Percentiles rank a stretch among this genome's conserved stretches.
phyloP scores from a whole-genome alignment of 2,329 filamentous ascomycete species.

The Aspergillus flavus region DNA sequence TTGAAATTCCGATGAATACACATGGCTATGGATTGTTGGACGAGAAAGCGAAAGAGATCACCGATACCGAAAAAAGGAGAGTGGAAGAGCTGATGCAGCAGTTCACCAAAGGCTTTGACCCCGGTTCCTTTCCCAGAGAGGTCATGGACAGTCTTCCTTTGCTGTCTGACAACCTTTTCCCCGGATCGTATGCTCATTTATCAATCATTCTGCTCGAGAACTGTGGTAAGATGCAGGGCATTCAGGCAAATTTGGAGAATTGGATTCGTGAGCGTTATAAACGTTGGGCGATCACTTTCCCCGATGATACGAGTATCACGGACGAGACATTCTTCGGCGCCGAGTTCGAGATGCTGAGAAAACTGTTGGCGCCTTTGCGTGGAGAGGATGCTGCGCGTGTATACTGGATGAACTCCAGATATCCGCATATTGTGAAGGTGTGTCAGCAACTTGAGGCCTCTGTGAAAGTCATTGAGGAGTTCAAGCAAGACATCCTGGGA shows the following conservation, averaged over 20 bases:
- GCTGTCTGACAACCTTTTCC: constrained; percentile 15
- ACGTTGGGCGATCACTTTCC: neutral
- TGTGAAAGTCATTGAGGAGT: constrained; percentile 23
- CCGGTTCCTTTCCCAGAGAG: constrained; percentile 17
- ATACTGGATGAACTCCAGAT: constrained; percentile 23
- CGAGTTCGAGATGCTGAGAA: constrained; percentile 28
- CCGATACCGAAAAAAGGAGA: constrained; percentile 14
- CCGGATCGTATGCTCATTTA: constrained; percentile 29
- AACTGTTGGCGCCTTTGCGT: constrained; percentile 25
- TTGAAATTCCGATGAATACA: constrained; percentile 17
- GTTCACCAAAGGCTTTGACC: constrained; percentile 26
- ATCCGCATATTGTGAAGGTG: constrained; percentile 8
- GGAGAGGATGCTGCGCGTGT: constrained; percentile 15
- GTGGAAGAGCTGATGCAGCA: constrained; percentile 17
- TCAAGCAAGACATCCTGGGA: constrained; percentile 22
- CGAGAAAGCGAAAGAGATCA: constrained; percentile 14
- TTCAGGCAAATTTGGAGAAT: constrained; percentile 64
- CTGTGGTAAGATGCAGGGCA: constrained; percentile 64
- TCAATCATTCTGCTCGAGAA: constrained; percentile 24
- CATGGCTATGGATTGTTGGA: constrained; percentile 12
- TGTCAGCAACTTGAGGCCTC: constrained; percentile 23
- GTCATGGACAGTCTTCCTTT: constrained; percentile 13
- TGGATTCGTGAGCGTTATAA: constrained; percentile 59
- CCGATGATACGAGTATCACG: constrained; percentile 6
- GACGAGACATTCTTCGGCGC: constrained; percentile 23